These are phyloP conservation scores for Moringa oleifera DNA, from an alignment of 345 rosid genomes.

Conservation along the genomic window DNA sequence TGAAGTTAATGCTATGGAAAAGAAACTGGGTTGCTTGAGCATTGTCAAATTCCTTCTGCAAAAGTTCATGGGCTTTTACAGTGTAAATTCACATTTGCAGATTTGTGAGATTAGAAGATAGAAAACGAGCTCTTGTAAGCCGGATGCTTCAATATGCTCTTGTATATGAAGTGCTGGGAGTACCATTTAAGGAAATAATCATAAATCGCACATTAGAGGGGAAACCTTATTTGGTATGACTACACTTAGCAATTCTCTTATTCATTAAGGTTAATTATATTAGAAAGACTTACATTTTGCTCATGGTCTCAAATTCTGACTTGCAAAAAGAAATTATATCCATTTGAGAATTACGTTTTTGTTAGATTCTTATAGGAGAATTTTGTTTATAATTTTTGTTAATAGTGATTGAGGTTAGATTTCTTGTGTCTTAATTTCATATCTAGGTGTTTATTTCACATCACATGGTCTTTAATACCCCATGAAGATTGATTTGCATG, in stretches of 20 bases:
- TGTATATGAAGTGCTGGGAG: slow-evolving; percentile 35
- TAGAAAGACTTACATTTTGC: too few species aligned
- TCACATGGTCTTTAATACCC: too few species aligned
- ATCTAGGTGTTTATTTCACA: neutral
- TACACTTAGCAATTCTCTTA: neutral
- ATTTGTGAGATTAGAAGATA: slow-evolving; percentile 48
- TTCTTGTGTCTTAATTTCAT: neutral
- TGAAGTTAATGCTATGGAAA: neutral
- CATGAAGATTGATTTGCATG: neutral
- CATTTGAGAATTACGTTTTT: too few species aligned
- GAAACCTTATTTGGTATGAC: slow-evolving; percentile 57
- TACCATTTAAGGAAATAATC: slow-evolving; percentile 33
- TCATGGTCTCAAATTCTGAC: too few species aligned
- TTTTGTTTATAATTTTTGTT: too few species aligned
- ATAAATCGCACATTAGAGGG: slow-evolving; percentile 56
- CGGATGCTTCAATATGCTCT: slow-evolving; percentile 54
- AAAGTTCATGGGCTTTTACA: neutral
- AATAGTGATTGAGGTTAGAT: too few species aligned
- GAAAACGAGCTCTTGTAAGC: slow-evolving; percentile 59
- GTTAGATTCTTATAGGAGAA: too few species aligned
- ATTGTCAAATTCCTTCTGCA: too few species aligned
- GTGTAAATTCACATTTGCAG: slow-evolving; percentile 17
- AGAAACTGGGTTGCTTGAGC: neutral
- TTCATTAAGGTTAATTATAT: too few species aligned
- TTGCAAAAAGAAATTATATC: too few species aligned